Evolutionary conservation across 2,329 filamentous ascomycete genomes (phyloP), one percentile per base, ranked within the genome.

Genomic region (Pezicula neosporulosa): DNA sequence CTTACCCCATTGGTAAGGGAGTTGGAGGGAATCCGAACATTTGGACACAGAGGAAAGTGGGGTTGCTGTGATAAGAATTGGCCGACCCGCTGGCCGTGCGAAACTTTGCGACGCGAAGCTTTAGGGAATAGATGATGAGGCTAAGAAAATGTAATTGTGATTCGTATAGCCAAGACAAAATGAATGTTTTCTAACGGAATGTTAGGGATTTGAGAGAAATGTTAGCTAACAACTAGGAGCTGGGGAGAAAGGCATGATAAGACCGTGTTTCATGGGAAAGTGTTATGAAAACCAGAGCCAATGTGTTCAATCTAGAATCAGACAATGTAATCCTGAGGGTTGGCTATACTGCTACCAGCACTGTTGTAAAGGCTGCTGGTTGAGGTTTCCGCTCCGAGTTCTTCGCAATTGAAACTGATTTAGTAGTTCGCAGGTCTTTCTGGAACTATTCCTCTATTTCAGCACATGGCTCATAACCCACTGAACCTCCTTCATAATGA

Each of bases 401-500:
- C 19, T 21, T 13, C 8, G 9, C n/a, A 39, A 39, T 9, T 21
- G 9, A 16, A 9, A 4, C 37, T 15, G 5, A 39, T 16, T 16
- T 15, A 39, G 15, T 21, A 16, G 10, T 16, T 21, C 37, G 15
- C 6, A 16, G n/a, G n/a, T 18, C 8, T 39, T 21, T 39, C 35
- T 21, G 19, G 12, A 33, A 33, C 4, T 9, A 9, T 39, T 21
- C 18, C 7, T 8, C 15, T 16, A 16, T 4, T 39, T 16, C 10
- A 16, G n/a, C 37, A 39, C n/a, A 21, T 39, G 18, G 64, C 84
- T 80, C 72, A 83, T 83, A 67, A 72, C 75, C 57, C 57, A 58
- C 41, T 28, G 48, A n/a, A 58, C 38, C 30, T 53, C 56, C 18
- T 49, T 39, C 2, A 45, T 48, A n/a, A 60, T 51, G 6, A 54